Evolutionary conservation across 2,329 filamentous ascomycete genomes (phyloP).

Genomic region (Paracamarosporium sp.): DNA sequence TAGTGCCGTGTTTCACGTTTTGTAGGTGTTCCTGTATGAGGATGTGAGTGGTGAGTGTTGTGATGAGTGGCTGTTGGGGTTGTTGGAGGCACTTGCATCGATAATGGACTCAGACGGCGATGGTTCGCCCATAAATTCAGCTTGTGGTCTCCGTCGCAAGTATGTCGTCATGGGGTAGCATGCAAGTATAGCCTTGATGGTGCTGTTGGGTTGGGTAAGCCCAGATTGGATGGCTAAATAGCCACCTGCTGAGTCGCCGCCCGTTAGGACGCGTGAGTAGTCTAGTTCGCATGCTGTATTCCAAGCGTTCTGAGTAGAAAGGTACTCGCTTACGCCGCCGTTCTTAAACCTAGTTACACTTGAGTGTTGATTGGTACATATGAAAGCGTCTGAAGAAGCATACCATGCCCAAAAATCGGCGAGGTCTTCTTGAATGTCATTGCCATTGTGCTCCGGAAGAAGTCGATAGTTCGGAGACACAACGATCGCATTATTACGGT

Average conservation of each 20-base stretch:
- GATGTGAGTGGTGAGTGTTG: not conserved
- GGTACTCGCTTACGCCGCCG: conserved; percentile 13
- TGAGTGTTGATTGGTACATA: not conserved
- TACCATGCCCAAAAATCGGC: conserved; percentile 56
- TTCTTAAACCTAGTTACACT: conserved; percentile 31
- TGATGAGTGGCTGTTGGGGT: not conserved
- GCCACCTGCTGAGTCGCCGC: conserved; percentile 49
- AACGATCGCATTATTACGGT: conserved; percentile 52
- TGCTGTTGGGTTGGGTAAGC: conserved; percentile 23
- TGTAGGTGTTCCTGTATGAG: conserved; percentile 22
- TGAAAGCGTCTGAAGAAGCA: not conserved
- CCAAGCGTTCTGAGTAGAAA: conserved; percentile 17
- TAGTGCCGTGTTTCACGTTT: conserved; percentile 23
- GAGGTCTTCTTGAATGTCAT: conserved; percentile 57
- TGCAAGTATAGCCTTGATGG: conserved; percentile 29
- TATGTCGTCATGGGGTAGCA: conserved; percentile 40
- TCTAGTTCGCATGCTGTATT: conserved; percentile 23
- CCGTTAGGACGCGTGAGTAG: conserved; percentile 32
- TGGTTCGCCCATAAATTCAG: conserved; percentile 6
- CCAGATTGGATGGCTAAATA: conserved; percentile 45
- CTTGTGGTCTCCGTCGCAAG: conserved; percentile 7
- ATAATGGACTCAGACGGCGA: conserved; percentile 21
- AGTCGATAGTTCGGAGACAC: conserved; percentile 60
- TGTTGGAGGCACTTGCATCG: conserved; percentile 7
- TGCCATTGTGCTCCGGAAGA: conserved; percentile 55